Evolutionary conservation across 768 basidiomycete genomes (phyloP).

Genomic region (Pulveroboletus sp.): DNA sequence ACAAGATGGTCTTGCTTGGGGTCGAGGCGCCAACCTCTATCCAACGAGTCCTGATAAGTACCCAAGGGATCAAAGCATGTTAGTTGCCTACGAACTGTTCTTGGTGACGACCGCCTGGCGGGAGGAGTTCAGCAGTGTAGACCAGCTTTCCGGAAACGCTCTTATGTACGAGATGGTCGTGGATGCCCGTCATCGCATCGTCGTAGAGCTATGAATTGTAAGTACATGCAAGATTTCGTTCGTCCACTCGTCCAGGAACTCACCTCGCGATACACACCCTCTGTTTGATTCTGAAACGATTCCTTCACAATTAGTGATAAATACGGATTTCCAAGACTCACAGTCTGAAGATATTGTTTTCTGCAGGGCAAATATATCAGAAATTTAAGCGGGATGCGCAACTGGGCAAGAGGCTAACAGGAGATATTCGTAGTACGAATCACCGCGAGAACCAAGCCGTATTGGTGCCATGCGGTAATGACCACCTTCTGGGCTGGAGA

Average conservation of each 20-base stretch:
- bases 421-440: slow-evolving; percentile 92
- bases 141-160: slow-evolving; percentile 56
- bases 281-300: slow-evolving; percentile 56
- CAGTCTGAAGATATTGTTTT: slow-evolving; percentile 33
- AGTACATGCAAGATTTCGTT: not conserved
- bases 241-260: slow-evolving; percentile 16
- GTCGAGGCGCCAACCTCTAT: slow-evolving; percentile 65
- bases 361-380: slow-evolving; percentile 14
- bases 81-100: slow-evolving; percentile 32
- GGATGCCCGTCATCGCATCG: slow-evolving; percentile 78
- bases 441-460: slow-evolving; percentile 86
- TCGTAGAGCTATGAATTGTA: slow-evolving; percentile 73
- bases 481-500: slow-evolving; percentile 44
- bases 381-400: not conserved
- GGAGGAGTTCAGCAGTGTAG: slow-evolving; percentile 81
- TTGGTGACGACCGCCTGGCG: slow-evolving; percentile 39
- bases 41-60: slow-evolving; percentile 4
- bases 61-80: not conserved
- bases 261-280: slow-evolving; percentile 73
- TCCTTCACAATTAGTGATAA: not conserved
- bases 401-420: slow-evolving; percentile 44
- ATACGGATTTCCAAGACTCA: slow-evolving; percentile 12
- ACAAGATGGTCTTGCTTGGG: slow-evolving; percentile 96
- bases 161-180: slow-evolving; percentile 65
- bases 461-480: slow-evolving; percentile 65